Evolutionary conservation across 768 basidiomycete genomes (phyloP), one percentile per base, ranked within the genome.

Genomic region (Jaapia argillacea): DNA sequence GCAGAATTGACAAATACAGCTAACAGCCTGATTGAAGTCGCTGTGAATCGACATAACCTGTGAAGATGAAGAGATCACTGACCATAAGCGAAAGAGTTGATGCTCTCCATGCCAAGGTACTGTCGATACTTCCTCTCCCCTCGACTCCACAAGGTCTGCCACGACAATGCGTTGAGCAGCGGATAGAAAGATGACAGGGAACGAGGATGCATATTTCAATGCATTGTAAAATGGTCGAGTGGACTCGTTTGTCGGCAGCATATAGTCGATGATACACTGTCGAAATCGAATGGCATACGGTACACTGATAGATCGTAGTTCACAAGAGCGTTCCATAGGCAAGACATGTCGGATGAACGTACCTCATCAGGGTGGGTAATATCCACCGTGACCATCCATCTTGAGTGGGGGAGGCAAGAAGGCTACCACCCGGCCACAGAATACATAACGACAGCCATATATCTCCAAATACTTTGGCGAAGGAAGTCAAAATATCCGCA

Each of bases 391-490:
- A 60, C 66, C 76, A 74, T 4, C 79, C 81, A 25, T 75, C 71
- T 46, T 75, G 73, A 6, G 67, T 58, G 5, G 90, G 81, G 36
- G 78, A 70, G 14, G 66, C 60, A 16, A 87, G 63, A 33, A 93
- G 68, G 50, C 82, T 85, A 37, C 86, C 83, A 27, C 87, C 84
- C 7, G 83, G 81, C 49, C 87, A 72, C n/a, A 97, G 70, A 81
- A 93, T 92, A 57, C 74, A 80, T 14, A 82, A 52, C 4, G 88
- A 90, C 36, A 97, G 66, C 89, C 89, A 97, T 33, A 92, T 65
- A 55, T 98, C 96, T 10, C 94, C 94, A 16, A 97, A 67, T 31
- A 99, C 91, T 66, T 96, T 97, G 26, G 96, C 93, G 55, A 88
- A 94, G 2, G 93, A 97, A 2, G 96, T 99, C 55, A 93, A 75